phyloP scores from a whole-genome alignment of 108 stramenopile genomes.

The Schizochytrium sp. region DNA sequence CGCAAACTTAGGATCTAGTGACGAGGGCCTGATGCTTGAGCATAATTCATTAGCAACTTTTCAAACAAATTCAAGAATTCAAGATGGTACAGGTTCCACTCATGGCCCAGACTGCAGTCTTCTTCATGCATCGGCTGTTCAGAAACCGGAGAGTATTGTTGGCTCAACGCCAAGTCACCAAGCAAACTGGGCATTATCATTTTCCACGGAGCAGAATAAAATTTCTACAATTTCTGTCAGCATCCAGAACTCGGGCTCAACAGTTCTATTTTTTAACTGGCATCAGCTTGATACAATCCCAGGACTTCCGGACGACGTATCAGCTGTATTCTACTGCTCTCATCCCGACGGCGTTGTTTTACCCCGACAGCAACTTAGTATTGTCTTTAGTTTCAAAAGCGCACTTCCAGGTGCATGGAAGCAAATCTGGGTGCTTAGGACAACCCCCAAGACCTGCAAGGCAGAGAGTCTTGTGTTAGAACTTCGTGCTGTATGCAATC shows the following conservation, averaged over 20 bases:
- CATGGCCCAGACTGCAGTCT: too few relatives aligned
- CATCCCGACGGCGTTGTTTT: conserved; percentile 8
- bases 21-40: too few relatives aligned
- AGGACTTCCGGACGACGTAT: neutral
- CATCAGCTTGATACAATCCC: neutral
- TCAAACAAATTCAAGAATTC: too few relatives aligned
- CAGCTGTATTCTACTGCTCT: conserved; percentile 24
- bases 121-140: too few relatives aligned
- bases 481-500: neutral
- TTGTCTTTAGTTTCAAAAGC: neutral
- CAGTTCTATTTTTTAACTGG: conserved; percentile 20
- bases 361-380: neutral
- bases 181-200: neutral
- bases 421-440: conserved; percentile 2
- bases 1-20: too few relatives aligned
- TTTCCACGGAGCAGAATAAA: neutral
- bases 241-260: conserved; percentile 10
- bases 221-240: neutral
- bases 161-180: neutral
- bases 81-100: too few relatives aligned
- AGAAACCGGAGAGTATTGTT: too few relatives aligned
- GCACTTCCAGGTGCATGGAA: neutral
- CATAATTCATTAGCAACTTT: too few relatives aligned
- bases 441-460: neutral
- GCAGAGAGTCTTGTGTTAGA: neutral